Conservation (phyloP, 2,329 filamentous ascomycete species). For the Aspergillus latus region DNA sequence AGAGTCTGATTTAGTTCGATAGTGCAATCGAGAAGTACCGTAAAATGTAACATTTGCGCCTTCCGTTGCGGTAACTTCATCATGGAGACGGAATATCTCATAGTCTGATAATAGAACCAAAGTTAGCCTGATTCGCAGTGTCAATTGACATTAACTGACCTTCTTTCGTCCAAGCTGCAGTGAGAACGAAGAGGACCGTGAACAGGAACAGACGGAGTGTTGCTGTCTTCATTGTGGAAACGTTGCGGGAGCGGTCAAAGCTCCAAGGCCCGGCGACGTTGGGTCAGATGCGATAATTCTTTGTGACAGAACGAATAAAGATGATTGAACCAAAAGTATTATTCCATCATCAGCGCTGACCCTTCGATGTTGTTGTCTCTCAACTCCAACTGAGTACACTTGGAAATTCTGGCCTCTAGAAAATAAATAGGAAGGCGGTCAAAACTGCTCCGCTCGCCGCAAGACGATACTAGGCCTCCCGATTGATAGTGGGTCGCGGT, state of each 20-base stretch:
- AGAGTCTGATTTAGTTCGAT: conserved; percentile 3
- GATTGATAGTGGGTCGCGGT: no score
- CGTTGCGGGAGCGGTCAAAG: conserved; percentile 24
- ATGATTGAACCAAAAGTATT: not conserved
- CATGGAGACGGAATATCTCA: conserved; percentile 93
- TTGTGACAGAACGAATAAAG: not conserved
- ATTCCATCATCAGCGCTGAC: conserved; percentile 2
- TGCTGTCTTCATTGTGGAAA: conserved; percentile 66
- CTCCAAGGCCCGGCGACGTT: conserved; percentile 18
- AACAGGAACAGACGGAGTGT: conserved; percentile 65
- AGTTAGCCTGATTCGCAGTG: not conserved
- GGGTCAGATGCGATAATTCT: conserved; percentile 10
- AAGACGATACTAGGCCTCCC: no score
- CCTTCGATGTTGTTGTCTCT: not conserved
- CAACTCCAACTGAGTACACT: not conserved
- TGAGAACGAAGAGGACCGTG: conserved; percentile 66
- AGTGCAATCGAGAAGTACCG: conserved; percentile 40
- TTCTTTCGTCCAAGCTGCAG: conserved; percentile 82
- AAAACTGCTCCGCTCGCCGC: not conserved
- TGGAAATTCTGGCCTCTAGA: conserved; percentile 4
- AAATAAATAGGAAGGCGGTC: conserved; percentile 10
- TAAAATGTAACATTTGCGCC: conserved; percentile 86
- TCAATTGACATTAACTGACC: conserved; percentile 52
- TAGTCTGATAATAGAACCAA: conserved; percentile 62
- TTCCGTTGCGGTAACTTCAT: conserved; percentile 76